Evolutionary conservation across 768 basidiomycete genomes (phyloP).

Genomic region (Mycena galericulata): DNA sequence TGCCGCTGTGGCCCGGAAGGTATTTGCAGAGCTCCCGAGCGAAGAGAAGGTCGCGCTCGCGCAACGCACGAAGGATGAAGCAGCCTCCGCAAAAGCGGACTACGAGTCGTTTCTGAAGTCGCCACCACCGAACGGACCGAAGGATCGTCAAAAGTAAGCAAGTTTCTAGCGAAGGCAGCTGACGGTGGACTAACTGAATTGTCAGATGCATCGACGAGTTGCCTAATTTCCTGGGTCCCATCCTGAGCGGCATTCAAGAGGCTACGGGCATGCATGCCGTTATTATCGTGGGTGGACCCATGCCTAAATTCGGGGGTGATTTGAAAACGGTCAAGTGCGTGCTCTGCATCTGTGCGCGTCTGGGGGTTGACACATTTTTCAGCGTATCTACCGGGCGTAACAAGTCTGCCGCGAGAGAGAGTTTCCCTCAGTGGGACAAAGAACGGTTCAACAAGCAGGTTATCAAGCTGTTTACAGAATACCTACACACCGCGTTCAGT

Average conservation of each 20-base stretch:
- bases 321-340: constrained; percentile 5
- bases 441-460: constrained; percentile 1
- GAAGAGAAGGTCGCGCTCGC: not conserved
- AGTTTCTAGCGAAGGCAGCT: too few species aligned
- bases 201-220: not conserved
- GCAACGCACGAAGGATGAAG: not conserved
- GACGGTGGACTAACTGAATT: too few species aligned
- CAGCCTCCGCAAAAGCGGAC: not conserved
- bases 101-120: too few species aligned
- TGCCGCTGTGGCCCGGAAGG: not conserved
- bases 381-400: too few species aligned
- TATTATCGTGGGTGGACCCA: not conserved
- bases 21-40: not conserved
- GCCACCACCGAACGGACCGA: too few species aligned
- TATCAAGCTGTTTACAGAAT: constrained; percentile 6
- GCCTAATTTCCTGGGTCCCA: not conserved
- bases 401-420: not conserved
- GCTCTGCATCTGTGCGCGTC: too few species aligned
- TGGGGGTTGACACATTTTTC: too few species aligned
- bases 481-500: constrained; percentile 20
- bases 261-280: not conserved
- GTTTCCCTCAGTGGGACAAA: constrained; percentile 17
- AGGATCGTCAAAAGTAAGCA: too few species aligned
- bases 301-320: constrained; percentile 6
- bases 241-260: constrained; percentile 1